Evolutionary conservation across 257 asterid genomes (phyloP).

Genomic region (Eustoma russellianum): DNA sequence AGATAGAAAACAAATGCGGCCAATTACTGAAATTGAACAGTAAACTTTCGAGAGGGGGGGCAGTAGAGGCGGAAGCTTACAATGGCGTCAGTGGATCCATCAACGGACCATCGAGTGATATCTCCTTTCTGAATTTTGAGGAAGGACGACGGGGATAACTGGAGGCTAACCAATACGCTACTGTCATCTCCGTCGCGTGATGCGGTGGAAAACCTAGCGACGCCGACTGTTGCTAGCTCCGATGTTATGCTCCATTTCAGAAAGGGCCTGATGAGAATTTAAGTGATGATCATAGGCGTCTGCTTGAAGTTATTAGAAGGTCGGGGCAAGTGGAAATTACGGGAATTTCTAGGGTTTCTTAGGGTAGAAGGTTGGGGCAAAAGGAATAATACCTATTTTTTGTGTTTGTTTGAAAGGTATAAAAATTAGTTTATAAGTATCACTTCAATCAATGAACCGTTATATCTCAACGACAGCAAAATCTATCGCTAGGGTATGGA

Average conservation of each 20-base stretch:
- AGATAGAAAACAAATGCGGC: no score
- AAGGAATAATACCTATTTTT: no score
- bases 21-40: no score
- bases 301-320: conserved; percentile 2
- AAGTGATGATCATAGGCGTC: conserved; percentile 9
- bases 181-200: conserved; percentile 33
- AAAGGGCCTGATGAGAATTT: conserved; percentile 19
- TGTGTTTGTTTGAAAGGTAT: no score
- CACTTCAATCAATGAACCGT: no score
- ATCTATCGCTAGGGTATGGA: no score
- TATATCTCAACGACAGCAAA: no score
- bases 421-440: no score
- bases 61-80: conserved; percentile 32
- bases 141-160: conserved; percentile 40
- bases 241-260: conserved; percentile 6
- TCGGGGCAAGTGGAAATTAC: conserved; percentile 9
- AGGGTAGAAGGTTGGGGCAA: conserved; percentile 16
- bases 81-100: conserved; percentile 88
- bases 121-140: conserved; percentile 75
- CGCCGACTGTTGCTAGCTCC: conserved; percentile 5
- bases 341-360: conserved; percentile 14
- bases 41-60: no score
- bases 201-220: conserved; percentile 41
- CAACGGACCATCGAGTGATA: conserved; percentile 77
- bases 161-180: conserved; percentile 24